Evolutionary conservation across 2,329 filamentous ascomycete genomes (phyloP).

Genomic region (Fusarium phyllophilum): DNA sequence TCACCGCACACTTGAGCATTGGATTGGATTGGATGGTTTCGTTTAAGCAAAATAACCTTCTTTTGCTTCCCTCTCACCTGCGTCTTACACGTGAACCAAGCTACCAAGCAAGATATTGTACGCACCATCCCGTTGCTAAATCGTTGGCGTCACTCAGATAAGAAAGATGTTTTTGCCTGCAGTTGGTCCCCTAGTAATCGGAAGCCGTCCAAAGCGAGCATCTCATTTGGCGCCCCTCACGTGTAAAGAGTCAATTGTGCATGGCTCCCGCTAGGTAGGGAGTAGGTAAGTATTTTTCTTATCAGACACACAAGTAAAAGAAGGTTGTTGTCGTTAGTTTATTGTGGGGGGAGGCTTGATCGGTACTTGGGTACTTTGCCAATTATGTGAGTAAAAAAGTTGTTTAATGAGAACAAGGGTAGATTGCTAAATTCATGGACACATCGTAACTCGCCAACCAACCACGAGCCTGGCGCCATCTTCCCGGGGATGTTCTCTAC

Average conservation of each 20-base stretch:
- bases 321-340: slow-evolving; percentile 11
- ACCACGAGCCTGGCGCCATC: background rate
- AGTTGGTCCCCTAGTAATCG: slow-evolving; percentile 11
- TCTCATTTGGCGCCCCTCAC: slow-evolving; percentile 2
- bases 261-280: background rate
- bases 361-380: slow-evolving; percentile 12
- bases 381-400: slow-evolving; percentile 38
- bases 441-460: slow-evolving; percentile 12
- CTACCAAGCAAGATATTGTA: background rate
- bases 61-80: background rate
- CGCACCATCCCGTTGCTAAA: slow-evolving; percentile 22
- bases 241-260: slow-evolving; percentile 14
- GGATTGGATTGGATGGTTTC: background rate
- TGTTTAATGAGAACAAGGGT: slow-evolving; percentile 36
- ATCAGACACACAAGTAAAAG: slow-evolving; percentile 12
- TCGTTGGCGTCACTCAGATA: slow-evolving; percentile 32
- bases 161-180: background rate
- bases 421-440: slow-evolving; percentile 35
- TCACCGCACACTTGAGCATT: background rate
- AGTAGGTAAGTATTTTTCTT: slow-evolving; percentile 4
- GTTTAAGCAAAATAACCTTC: slow-evolving; percentile 9
- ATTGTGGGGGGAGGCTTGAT: slow-evolving; percentile 32
- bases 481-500: background rate
- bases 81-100: slow-evolving; percentile 15
- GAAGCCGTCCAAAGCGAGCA: slow-evolving; percentile 4